Evolutionary conservation across 805 yeast species (phyloP), one percentile per base, ranked within the genome.

Genomic region (Nakazawaea wickerhamii): DNA sequence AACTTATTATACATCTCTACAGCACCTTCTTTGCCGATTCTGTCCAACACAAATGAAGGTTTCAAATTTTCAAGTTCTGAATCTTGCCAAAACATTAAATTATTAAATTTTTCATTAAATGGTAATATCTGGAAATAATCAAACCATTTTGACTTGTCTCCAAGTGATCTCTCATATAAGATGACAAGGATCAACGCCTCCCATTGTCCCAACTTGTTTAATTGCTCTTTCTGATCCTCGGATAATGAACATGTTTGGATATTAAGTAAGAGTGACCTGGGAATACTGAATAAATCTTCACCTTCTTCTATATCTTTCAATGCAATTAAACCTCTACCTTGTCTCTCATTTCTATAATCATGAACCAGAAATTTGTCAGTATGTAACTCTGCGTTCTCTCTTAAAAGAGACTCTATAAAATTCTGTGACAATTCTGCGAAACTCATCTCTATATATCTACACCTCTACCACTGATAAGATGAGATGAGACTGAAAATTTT

Each of bases 271-370:
- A 73, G 59, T 2, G 57, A 53, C 42, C 85, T 64, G 0, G 96
- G 91, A 22, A 93, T 71, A 30, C 74, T 68, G 58, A 90, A 87
- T 14, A 91, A 60, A 1, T 66, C 66, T 44, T 87, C 95, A 42
- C 74, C 89, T 37, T 65, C 60, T 3, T 55, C 56, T 17, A 91
- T 84, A 48, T 78, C 79, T 30, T 73, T 73, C 0, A 49, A 44
- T 2, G 96, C 95, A 4, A 80, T 55, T 7, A 91, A 57, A 4
- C 90, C 95, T 25, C 97, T 68, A 8, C 98, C 98, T 58, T 86
- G 88, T 31, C 71, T 63, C 7, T 58, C 50, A 2, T 49, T 44
- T 34, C 95, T 65, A 30, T 76, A 66, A 60, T 91, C 96, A 2
- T 65, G 68, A 4, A 91, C 65, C 13, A 55, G 50, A 14, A 90